These are phyloP conservation scores for Lepraria neglecta DNA, from an alignment of 495 filamentous ascomycete species.

Conservation along the genomic window DNA sequence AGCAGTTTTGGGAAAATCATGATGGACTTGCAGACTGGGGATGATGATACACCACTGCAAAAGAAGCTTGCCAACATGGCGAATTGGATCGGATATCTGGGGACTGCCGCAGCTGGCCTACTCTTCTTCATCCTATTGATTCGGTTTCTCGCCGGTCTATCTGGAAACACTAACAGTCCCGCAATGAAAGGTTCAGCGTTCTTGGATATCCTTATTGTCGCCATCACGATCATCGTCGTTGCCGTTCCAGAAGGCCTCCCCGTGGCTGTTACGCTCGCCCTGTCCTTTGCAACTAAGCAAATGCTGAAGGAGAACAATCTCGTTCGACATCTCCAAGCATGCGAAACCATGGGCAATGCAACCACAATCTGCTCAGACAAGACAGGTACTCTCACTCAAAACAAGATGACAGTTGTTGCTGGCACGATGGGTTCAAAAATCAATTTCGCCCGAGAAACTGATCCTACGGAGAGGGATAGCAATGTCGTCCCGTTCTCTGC, in stretches of 20 bases:
- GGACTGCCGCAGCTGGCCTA: slow-evolving; percentile 51
- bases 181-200: slow-evolving; percentile 58
- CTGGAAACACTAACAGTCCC: slow-evolving; percentile 41
- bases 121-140: slow-evolving; percentile 59
- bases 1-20: slow-evolving; percentile 62
- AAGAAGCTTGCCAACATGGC: slow-evolving; percentile 56
- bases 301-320: slow-evolving; percentile 68
- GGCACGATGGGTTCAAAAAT: slow-evolving; percentile 51
- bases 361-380: slow-evolving; percentile 67
- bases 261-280: slow-evolving; percentile 60
- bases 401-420: slow-evolving; percentile 65
- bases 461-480: slow-evolving; percentile 31
- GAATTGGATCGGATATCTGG: slow-evolving; percentile 56
- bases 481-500: slow-evolving; percentile 26
- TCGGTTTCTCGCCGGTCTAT: slow-evolving; percentile 51
- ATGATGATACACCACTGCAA: slow-evolving; percentile 59
- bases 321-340: slow-evolving; percentile 58
- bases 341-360: slow-evolving; percentile 68
- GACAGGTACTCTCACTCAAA: slow-evolving; percentile 65
- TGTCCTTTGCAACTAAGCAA: slow-evolving; percentile 62
- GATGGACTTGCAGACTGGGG: slow-evolving; percentile 53
- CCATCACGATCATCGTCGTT: slow-evolving; percentile 65
- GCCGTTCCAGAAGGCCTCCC: slow-evolving; percentile 67
- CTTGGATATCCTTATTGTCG: slow-evolving; percentile 60
- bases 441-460: slow-evolving; percentile 43